Conservation (phyloP, 1,284 basidiomycete species). For the Microbotryum intermedium region DNA sequence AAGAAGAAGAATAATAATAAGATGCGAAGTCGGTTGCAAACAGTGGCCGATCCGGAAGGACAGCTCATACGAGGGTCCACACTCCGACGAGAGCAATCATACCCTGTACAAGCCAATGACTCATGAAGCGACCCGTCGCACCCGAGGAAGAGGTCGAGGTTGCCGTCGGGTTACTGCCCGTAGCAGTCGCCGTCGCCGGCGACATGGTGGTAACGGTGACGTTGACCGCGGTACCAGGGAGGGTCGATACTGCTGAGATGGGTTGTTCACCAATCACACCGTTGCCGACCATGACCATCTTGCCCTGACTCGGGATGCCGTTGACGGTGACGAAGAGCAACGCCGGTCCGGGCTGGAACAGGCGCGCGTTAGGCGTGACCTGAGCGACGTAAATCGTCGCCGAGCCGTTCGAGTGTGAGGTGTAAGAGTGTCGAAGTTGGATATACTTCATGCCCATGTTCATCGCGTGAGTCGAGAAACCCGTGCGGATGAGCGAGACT, state of each 20-base stretch:
- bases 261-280: slow-evolving; percentile 32
- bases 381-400: slow-evolving; percentile 34
- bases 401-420: slow-evolving; percentile 35
- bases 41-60: too few relatives aligned
- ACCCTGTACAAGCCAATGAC: too few relatives aligned
- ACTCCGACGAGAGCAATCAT: too few relatives aligned
- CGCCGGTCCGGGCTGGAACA: slow-evolving; percentile 37
- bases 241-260: background rate
- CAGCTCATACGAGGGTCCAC: too few relatives aligned
- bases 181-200: background rate
- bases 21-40: too few relatives aligned
- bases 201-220: background rate
- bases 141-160: too few relatives aligned
- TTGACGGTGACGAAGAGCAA: slow-evolving; percentile 36
- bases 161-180: too few relatives aligned
- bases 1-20: too few relatives aligned
- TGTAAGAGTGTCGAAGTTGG: slow-evolving; percentile 37
- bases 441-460: slow-evolving; percentile 39
- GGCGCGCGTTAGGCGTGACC: slow-evolving; percentile 33
- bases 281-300: slow-evolving; percentile 36
- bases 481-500: slow-evolving; percentile 37
- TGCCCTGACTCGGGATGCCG: slow-evolving; percentile 34
- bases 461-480: slow-evolving; percentile 41
- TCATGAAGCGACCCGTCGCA: too few relatives aligned
- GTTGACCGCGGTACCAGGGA: background rate